Conservation (phyloP, 192 early-diverging fungal genomes). For the Backusella mclennaniae region DNA sequence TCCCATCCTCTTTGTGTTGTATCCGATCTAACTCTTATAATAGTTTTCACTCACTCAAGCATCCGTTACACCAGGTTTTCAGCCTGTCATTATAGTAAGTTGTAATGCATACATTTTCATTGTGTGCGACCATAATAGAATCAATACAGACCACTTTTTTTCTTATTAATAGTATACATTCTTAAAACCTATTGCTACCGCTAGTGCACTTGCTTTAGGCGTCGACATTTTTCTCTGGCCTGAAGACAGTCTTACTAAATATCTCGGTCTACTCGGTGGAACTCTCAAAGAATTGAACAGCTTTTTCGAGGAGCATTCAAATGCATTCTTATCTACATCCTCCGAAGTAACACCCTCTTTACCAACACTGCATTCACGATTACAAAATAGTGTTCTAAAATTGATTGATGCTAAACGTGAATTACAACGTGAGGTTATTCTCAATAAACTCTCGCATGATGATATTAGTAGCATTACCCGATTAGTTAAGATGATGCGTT, state of each 20-base stretch:
- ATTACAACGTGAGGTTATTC: constrained; percentile 29
- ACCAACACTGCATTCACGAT: constrained; percentile 3
- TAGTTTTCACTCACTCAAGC: constrained; percentile 29
- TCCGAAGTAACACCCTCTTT: background rate
- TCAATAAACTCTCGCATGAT: constrained; percentile 14
- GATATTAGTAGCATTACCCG: constrained; percentile 29
- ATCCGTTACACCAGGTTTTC: constrained; percentile 16
- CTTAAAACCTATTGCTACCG: constrained; percentile 26
- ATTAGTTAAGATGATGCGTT: constrained; percentile 22
- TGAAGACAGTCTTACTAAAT: constrained; percentile 31
- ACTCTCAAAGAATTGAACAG: constrained; percentile 10
- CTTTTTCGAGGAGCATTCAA: constrained; percentile 21
- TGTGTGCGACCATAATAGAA: background rate
- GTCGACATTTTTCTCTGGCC: constrained; percentile 32
- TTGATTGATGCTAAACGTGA: constrained; percentile 34
- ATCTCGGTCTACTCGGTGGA: constrained; percentile 13
- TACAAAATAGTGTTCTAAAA: constrained; percentile 24
- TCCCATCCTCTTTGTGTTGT: background rate
- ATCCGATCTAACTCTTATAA: background rate
- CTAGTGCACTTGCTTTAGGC: constrained; percentile 18
- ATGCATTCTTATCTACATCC: constrained; percentile 19
- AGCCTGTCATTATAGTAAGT: constrained; percentile 23
- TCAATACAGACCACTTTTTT: background rate
- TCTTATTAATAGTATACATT: constrained; percentile 24
- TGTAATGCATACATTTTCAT: background rate